A percentile compares a stretch with the other conserved stretches of the same genome.
phyloP scores from a whole-genome alignment of 768 basidiomycete species.

The Rhizopogon roseolus region DNA sequence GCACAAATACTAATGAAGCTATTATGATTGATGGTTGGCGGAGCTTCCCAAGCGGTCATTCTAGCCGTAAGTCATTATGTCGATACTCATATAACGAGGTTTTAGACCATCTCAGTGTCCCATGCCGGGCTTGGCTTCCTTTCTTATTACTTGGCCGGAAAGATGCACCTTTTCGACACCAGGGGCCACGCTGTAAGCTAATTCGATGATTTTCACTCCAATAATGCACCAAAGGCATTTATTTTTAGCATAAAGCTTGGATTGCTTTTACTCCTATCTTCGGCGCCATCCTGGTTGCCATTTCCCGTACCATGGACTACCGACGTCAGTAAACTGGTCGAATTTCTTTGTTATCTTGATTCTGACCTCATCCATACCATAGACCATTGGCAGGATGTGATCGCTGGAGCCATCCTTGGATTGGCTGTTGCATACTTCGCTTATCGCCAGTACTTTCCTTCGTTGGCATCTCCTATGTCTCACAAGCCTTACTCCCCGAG shows the following conservation, averaged over 20 bases:
- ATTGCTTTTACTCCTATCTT: conserved; percentile 70
- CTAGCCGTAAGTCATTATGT: conserved; percentile 54
- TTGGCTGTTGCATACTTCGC: conserved; percentile 64
- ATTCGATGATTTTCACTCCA: neutral
- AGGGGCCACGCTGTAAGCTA: conserved; percentile 62
- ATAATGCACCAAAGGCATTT: neutral
- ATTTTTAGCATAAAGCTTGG: conserved; percentile 72
- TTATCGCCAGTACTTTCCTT: conserved; percentile 83
- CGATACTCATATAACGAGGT: neutral
- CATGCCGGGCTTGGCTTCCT: conserved; percentile 93
- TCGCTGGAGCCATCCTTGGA: conserved; percentile 76
- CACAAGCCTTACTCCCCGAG: conserved; percentile 75
- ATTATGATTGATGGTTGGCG: conserved; percentile 81
- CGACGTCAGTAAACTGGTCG: conserved; percentile 49
- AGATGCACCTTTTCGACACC: conserved; percentile 84
- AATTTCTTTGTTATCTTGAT: neutral
- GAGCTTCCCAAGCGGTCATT: conserved; percentile 91
- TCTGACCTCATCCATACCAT: conserved; percentile 5
- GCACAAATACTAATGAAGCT: conserved; percentile 59
- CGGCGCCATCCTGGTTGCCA: conserved; percentile 73
- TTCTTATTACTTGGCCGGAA: conserved; percentile 85
- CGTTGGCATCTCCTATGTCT: conserved; percentile 54
- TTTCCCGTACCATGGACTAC: conserved; percentile 90
- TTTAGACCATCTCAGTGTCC: conserved; percentile 50
- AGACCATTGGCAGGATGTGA: conserved; percentile 94